Conservation (phyloP, 306 rosid species). For the Cajanus cajan region DNA sequence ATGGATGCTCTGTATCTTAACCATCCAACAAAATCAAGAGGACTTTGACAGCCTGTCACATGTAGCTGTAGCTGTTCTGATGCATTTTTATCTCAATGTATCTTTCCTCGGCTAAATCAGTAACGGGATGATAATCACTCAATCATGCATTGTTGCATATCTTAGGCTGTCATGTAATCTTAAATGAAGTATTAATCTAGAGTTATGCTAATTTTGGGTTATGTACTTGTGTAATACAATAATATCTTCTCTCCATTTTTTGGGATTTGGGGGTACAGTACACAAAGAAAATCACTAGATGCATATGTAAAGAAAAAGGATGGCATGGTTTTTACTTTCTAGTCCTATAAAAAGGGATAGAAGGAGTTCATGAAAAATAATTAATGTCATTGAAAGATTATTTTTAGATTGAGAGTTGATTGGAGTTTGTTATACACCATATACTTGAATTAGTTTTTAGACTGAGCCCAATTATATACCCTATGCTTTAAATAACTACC, state of each 20-base stretch:
- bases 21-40: too few species aligned
- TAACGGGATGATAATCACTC: not conserved
- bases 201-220: not conserved
- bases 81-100: not conserved
- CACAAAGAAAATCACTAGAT: too few species aligned
- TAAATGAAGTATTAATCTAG: not conserved
- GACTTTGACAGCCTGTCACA: not conserved
- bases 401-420: too few species aligned
- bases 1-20: not conserved
- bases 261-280: too few species aligned
- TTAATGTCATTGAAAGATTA: too few species aligned
- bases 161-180: not conserved
- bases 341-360: not conserved
- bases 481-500: not conserved
- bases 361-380: not conserved
- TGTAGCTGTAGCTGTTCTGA: not conserved
- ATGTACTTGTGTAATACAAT: not conserved
- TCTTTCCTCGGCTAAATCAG: not conserved
- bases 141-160: not conserved
- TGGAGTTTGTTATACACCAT: not conserved
- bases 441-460: not conserved
- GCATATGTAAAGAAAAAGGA: too few species aligned
- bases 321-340: not conserved
- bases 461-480: too few species aligned
- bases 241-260: too few species aligned